Evolutionary conservation across 306 rosid genomes (phyloP).

Genomic region (Citrullus amarus): DNA sequence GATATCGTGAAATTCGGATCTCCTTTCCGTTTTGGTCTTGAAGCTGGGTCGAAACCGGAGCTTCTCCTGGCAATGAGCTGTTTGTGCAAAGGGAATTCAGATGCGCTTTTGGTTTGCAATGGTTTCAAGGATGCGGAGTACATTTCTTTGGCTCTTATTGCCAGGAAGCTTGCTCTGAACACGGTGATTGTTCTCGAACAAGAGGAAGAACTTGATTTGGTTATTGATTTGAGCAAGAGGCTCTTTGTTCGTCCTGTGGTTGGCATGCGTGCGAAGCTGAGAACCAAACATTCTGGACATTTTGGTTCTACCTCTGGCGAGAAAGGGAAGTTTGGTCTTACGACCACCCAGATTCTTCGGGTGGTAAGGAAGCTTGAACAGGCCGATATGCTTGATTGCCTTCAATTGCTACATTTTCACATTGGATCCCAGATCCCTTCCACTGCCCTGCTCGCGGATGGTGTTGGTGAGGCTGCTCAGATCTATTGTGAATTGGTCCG

Average conservation of each 20-base stretch:
- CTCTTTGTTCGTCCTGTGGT: constrained; percentile 58
- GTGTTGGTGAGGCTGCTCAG: constrained; percentile 81
- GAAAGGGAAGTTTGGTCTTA: constrained; percentile 84
- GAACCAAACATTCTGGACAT: constrained; percentile 80
- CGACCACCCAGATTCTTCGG: constrained; percentile 51
- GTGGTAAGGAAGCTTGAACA: constrained; percentile 60
- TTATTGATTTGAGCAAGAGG: constrained; percentile 51
- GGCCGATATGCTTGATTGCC: constrained; percentile 62
- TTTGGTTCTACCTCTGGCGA: constrained; percentile 83
- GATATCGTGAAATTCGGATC: constrained; percentile 72
- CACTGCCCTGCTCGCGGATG: constrained; percentile 50
- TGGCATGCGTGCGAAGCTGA: constrained; percentile 73
- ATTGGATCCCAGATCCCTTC: constrained; percentile 84
- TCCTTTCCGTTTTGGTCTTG: constrained; percentile 60
- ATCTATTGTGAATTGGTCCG: constrained; percentile 80
- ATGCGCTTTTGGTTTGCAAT: constrained; percentile 57
- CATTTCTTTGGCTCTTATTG: constrained; percentile 59
- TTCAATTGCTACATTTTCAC: constrained; percentile 78
- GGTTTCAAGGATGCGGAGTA: constrained; percentile 71
- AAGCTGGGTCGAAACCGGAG: constrained; percentile 92
- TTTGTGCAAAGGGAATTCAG: constrained; percentile 63
- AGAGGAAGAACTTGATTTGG: constrained; percentile 70
- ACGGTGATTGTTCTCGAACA: constrained; percentile 77
- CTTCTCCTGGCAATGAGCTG: constrained; percentile 83
- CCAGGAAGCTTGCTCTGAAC: constrained; percentile 59